These are phyloP conservation scores for Arachnopeziza araneosa DNA, from an alignment of 2,329 filamentous ascomycete genomes.

Conservation along the genomic window DNA sequence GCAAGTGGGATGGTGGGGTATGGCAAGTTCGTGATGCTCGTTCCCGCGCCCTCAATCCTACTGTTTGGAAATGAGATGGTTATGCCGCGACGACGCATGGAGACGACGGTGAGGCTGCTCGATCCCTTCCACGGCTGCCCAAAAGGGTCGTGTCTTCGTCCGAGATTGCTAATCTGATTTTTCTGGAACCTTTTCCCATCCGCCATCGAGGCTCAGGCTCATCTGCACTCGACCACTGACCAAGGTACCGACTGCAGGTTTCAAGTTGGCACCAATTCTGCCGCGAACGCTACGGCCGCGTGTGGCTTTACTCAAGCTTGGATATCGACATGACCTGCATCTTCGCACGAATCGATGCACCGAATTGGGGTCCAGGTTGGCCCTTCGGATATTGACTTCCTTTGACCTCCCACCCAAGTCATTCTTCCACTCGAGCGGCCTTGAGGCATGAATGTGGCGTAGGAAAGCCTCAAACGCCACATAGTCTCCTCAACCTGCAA, in stretches of 20 bases:
- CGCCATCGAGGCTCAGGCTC: background rate
- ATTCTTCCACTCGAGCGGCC: background rate
- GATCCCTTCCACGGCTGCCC: background rate
- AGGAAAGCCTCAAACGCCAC: background rate
- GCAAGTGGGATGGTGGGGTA: background rate
- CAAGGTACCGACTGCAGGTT: background rate
- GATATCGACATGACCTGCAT: background rate
- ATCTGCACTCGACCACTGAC: background rate
- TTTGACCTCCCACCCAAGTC: background rate
- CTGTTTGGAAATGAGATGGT: background rate
- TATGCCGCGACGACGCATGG: background rate
- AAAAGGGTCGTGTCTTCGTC: background rate
- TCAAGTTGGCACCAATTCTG: background rate
- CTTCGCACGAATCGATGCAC: background rate
- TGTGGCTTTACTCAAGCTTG: background rate
- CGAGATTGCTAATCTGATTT: background rate
- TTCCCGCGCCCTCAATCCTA: background rate
- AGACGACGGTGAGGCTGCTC: background rate
- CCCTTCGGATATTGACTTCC: background rate
- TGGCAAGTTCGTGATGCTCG: background rate
- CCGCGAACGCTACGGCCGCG: background rate
- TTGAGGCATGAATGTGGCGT: background rate
- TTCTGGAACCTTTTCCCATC: background rate
- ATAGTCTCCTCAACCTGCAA: background rate
- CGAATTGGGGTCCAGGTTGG: background rate